Conservation (phyloP, 176 grass and related monocot genomes). For the Raddia distichophylla region DNA sequence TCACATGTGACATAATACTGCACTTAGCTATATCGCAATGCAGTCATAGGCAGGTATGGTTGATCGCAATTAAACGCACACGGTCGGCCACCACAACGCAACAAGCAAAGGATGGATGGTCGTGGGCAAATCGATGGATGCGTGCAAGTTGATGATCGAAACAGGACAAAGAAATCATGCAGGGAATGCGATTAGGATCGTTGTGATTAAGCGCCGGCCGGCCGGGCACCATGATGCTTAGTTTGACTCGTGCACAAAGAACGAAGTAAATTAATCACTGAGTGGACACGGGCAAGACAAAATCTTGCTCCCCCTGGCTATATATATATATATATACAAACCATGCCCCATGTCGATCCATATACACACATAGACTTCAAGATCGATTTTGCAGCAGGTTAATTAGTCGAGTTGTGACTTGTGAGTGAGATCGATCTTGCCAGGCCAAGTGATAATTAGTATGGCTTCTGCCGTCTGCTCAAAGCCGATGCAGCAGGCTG, state of each 20-base stretch:
- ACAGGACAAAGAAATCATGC: constrained; percentile 11
- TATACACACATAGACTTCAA: background rate
- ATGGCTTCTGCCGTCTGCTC: constrained; percentile 43
- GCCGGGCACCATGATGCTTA: background rate
- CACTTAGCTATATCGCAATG: background rate
- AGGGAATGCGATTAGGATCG: background rate
- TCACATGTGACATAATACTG: constrained; percentile 16
- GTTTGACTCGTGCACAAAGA: background rate
- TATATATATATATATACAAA: background rate
- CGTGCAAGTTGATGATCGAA: constrained; percentile 27
- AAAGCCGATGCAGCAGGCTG: background rate
- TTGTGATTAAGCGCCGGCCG: background rate
- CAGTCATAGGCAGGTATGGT: background rate
- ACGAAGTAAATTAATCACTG: background rate
- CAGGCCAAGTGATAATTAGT: background rate
- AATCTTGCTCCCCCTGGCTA: constrained; percentile 12
- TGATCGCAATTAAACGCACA: background rate
- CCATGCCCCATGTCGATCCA: background rate
- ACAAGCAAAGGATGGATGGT: too few species aligned
- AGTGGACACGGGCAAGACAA: constrained; percentile 23
- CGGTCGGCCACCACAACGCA: constrained; percentile 17
- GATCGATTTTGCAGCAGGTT: background rate
- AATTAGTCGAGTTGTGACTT: background rate
- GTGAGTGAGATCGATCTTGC: background rate
- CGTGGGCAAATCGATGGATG: background rate